Percentiles rank a stretch among this genome's conserved stretches.
Conservation (phyloP, 2,329 filamentous ascomycete species). For the Fusarium sp. region DNA sequence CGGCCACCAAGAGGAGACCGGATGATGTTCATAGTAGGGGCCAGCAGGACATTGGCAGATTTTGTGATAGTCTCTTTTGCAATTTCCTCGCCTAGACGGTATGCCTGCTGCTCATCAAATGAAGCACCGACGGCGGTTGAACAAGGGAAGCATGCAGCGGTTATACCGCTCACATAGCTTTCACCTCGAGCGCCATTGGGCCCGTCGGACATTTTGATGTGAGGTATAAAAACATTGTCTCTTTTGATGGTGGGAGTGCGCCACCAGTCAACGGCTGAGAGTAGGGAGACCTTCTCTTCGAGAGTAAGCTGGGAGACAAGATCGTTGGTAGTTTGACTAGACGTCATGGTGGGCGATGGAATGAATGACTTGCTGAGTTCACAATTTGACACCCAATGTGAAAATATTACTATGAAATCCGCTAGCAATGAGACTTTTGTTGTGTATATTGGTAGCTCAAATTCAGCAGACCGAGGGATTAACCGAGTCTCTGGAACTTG, state of each 20-base stretch:
- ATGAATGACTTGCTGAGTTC: background rate
- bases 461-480: background rate
- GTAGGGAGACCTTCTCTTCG: background rate
- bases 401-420: fast-evolving
- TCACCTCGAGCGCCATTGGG: conserved; percentile 1
- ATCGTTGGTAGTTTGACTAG: background rate
- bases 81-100: background rate
- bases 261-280: conserved; percentile 14
- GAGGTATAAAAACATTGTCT: conserved; percentile 8
- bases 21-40: conserved; percentile 11
- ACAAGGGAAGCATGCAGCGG: conserved; percentile 14
- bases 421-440: background rate
- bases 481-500: background rate
- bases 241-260: conserved; percentile 1
- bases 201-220: conserved; percentile 11
- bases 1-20: conserved; percentile 8
- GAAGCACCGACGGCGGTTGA: background rate
- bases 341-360: background rate
- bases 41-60: conserved; percentile 8
- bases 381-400: too few species aligned
- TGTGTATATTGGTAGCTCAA: background rate
- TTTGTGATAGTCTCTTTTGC: conserved; percentile 10
- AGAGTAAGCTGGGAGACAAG: background rate
- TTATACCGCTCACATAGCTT: conserved; percentile 16
- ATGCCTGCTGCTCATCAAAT: background rate